Evolutionary conservation across 1,284 basidiomycete genomes (phyloP).

Genomic region (Cutaneotrichosporon cutaneum): DNA sequence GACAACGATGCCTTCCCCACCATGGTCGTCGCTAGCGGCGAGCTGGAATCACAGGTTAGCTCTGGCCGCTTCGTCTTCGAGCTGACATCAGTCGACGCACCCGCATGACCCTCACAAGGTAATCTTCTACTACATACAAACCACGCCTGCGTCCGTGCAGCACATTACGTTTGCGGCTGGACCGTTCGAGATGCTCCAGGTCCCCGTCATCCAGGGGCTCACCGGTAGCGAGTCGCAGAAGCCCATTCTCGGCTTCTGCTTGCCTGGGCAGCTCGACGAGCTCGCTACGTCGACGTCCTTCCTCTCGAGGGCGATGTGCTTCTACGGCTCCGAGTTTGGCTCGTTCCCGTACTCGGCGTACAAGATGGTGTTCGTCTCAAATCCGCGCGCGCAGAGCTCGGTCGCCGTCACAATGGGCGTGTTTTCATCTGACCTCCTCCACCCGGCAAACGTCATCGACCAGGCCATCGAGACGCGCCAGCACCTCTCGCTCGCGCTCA

Average conservation of each 20-base stretch:
- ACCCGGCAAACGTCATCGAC: conserved; percentile 87
- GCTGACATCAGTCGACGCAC: conserved; percentile 70
- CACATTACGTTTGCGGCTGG: conserved; percentile 95
- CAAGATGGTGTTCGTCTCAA: conserved; percentile 94
- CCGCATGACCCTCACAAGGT: conserved; percentile 91
- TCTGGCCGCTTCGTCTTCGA: not conserved
- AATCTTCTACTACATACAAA: conserved; percentile 90
- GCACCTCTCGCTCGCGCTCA: conserved; percentile 78
- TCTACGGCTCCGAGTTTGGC: conserved; percentile 87
- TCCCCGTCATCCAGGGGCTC: conserved; percentile 59
- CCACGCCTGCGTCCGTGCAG: conserved; percentile 85
- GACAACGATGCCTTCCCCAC: conserved; percentile 64
- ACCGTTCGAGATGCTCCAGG: conserved; percentile 78
- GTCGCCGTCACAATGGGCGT: conserved; percentile 83
- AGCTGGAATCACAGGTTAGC: conserved; percentile 83
- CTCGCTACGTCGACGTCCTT: conserved; percentile 67
- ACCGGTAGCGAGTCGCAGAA: conserved; percentile 60
- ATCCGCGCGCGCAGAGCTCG: conserved; percentile 73
- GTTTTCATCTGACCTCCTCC: conserved; percentile 76
- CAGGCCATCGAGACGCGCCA: conserved; percentile 90
- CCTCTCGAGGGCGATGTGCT: conserved; percentile 85
- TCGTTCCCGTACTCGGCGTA: conserved; percentile 95
- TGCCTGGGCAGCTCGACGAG: conserved; percentile 75
- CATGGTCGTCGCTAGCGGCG: conserved; percentile 88
- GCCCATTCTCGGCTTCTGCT: conserved; percentile 88